These are phyloP conservation scores for Diversispora eburnea DNA, from an alignment of 192 early-diverging fungal genomes.

Conservation along the genomic window DNA sequence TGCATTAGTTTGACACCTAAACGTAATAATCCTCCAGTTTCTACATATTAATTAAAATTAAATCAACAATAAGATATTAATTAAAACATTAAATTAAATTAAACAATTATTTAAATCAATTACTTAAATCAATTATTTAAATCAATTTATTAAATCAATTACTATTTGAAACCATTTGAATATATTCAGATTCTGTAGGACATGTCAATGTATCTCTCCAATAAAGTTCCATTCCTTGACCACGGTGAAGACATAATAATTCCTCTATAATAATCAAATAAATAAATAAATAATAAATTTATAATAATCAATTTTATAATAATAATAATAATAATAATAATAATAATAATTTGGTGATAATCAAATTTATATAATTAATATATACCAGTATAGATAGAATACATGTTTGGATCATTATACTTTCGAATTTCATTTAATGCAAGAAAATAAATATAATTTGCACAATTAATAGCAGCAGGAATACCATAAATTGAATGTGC, in stretches of 20 bases:
- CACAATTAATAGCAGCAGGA: slow-evolving; percentile 91
- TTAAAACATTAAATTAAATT: background rate
- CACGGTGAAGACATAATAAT: slow-evolving; percentile 84
- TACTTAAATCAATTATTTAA: too few relatives aligned
- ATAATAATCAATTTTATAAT: background rate
- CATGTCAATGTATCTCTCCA: slow-evolving; percentile 91
- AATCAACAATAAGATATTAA: background rate
- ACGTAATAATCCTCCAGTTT: slow-evolving; percentile 95
- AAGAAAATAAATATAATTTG: slow-evolving; percentile 96
- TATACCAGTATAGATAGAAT: slow-evolving; percentile 77
- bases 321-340: background rate
- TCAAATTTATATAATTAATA: background rate
- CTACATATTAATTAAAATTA: slow-evolving; percentile 36
- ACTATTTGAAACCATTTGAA: slow-evolving; percentile 96
- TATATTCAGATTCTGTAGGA: slow-evolving; percentile 88
- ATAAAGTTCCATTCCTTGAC: slow-evolving; percentile 97
- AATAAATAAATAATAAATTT: slow-evolving; percentile 9
- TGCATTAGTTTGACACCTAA: slow-evolving; percentile 96
- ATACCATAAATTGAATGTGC: slow-evolving; percentile 96
- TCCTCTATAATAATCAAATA: slow-evolving; percentile 61
- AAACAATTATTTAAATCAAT: slow-evolving; percentile 24
- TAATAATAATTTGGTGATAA: background rate
- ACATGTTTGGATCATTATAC: slow-evolving; percentile 63
- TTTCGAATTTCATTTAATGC: slow-evolving; percentile 73
- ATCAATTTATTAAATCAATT: slow-evolving; percentile 2